These are phyloP conservation scores for Dioscorea zingiberensis DNA, from an alignment of 106 monocot genomes.

Conservation along the genomic window DNA sequence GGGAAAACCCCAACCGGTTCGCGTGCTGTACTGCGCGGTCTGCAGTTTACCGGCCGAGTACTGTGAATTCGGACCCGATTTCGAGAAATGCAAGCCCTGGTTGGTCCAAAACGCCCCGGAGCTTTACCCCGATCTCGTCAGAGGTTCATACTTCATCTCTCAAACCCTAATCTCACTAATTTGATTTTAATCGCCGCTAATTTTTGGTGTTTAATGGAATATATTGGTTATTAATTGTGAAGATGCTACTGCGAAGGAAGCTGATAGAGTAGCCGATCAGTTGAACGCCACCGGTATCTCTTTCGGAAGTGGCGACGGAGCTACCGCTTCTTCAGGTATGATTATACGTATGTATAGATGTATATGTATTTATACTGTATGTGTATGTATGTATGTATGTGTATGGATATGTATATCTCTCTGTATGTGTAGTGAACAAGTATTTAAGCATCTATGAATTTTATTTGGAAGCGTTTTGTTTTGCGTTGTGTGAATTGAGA, in stretches of 20 bases:
- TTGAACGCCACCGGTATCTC: slow-evolving; percentile 57
- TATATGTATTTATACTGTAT: too few relatives aligned
- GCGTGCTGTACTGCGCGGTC: slow-evolving; percentile 72
- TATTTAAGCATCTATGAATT: too few relatives aligned
- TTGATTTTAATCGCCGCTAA: not conserved
- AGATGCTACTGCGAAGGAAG: slow-evolving; percentile 57
- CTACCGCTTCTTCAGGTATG: slow-evolving; percentile 22
- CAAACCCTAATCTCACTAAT: not conserved
- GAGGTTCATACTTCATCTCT: not conserved
- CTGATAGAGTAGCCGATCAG: slow-evolving; percentile 47
- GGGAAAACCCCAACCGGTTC: slow-evolving; percentile 71
- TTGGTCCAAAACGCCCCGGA: slow-evolving; percentile 65
- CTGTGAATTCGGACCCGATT: slow-evolving; percentile 92
- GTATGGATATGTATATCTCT: too few relatives aligned
- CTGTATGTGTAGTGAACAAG: too few relatives aligned
- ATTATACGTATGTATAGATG: not conserved
- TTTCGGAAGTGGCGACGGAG: slow-evolving; percentile 21
- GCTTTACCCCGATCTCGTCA: slow-evolving; percentile 78
- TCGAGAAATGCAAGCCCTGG: slow-evolving; percentile 96
- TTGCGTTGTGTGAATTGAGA: too few relatives aligned
- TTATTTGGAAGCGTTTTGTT: too few relatives aligned
- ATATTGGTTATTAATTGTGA: too few relatives aligned
- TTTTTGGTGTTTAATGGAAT: too few relatives aligned
- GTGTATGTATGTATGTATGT: too few relatives aligned
- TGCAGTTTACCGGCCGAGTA: slow-evolving; percentile 94